Evolutionary conservation across 148 eudicot genomes (phyloP).

Genomic region (Polygonum aviculare): DNA sequence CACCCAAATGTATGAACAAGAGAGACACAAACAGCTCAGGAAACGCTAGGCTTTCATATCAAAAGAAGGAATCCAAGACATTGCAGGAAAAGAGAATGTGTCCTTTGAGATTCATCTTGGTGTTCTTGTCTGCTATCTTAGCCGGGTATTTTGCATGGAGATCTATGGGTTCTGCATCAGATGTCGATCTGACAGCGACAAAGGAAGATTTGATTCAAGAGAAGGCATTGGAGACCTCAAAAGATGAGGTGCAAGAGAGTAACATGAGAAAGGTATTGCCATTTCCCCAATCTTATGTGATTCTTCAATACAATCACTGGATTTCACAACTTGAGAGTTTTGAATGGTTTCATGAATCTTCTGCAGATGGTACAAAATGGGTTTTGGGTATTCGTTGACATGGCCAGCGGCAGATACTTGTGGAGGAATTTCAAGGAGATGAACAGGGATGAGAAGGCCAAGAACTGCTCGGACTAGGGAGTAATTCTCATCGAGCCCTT

Average conservation of each 20-base stretch:
- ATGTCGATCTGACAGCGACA: neutral
- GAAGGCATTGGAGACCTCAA: neutral
- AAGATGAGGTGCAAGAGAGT: slow-evolving; percentile 4
- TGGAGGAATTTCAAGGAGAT: slow-evolving; percentile 13
- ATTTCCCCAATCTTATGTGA: neutral
- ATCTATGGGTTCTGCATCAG: neutral
- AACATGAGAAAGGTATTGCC: neutral
- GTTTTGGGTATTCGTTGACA: slow-evolving; percentile 11
- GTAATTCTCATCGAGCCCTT: neutral
- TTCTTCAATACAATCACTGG: neutral
- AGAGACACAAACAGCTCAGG: neutral
- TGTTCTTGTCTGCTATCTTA: slow-evolving; percentile 7
- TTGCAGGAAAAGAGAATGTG: slow-evolving; percentile 6
- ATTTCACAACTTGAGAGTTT: neutral
- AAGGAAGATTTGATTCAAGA: neutral
- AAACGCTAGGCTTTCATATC: neutral
- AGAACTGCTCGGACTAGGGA: neutral
- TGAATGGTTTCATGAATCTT: neutral
- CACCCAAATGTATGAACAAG: neutral
- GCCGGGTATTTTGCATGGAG: slow-evolving; percentile 13
- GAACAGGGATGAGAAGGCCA: neutral
- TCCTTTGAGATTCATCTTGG: slow-evolving; percentile 12
- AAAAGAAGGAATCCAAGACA: neutral
- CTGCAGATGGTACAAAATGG: slow-evolving; percentile 7
- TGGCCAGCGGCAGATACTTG: slow-evolving; percentile 12